Percentiles rank a stretch among this genome's conserved stretches.
phyloP scores from a whole-genome alignment of 371 early-diverging fungal species.

The Funneliformis caledonium region DNA sequence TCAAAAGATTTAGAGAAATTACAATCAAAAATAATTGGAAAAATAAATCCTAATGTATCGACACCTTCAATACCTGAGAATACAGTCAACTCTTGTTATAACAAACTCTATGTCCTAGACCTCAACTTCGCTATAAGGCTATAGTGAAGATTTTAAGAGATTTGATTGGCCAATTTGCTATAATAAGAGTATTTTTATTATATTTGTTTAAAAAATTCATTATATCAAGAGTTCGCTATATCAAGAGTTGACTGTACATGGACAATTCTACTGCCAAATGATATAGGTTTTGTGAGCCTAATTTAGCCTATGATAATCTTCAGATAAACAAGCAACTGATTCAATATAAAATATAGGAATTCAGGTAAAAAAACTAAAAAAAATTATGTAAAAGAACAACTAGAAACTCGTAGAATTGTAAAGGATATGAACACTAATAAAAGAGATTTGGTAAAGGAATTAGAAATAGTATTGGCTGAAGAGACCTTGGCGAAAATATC shows the following conservation, averaged over 20 bases:
- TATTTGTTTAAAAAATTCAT: too few relatives aligned
- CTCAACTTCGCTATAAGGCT: too few relatives aligned
- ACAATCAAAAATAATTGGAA: not conserved
- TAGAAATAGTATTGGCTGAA: not conserved
- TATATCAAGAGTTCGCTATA: too few relatives aligned
- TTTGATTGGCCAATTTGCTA: too few relatives aligned
- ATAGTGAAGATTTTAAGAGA: too few relatives aligned
- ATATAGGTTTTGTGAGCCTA: too few relatives aligned
- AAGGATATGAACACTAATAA: not conserved
- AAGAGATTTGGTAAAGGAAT: not conserved
- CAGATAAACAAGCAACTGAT: not conserved
- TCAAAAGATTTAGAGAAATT: too few relatives aligned
- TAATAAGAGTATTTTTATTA: too few relatives aligned
- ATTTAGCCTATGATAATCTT: not conserved
- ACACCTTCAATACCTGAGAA: not conserved
- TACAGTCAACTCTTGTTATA: too few relatives aligned
- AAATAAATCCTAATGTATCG: not conserved
- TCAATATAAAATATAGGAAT: not conserved
- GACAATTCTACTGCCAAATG: not conserved
- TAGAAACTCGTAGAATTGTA: not conserved
- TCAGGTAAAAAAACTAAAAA: constrained; percentile 5
- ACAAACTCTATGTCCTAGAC: too few relatives aligned
- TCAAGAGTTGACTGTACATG: too few relatives aligned
- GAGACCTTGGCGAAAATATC: too few relatives aligned
- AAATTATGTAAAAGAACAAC: not conserved